Evolutionary conservation across 495 filamentous ascomycete genomes (phyloP).

Genomic region (Neurospora sp.): DNA sequence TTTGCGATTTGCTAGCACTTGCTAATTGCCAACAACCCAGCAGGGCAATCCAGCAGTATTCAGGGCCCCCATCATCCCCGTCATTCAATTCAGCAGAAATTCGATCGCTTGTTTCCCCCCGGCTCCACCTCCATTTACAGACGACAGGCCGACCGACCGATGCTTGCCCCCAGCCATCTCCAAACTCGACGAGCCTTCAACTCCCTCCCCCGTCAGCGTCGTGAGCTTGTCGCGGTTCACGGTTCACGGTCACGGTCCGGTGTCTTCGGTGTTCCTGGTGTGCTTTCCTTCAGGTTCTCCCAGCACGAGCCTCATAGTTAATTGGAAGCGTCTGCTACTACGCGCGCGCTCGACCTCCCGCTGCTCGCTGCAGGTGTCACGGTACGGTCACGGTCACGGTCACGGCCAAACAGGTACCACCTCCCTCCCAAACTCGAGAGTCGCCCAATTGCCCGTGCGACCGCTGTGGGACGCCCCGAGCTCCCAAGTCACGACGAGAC

Average conservation of each 20-base stretch:
- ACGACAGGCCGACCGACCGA: conserved; percentile 10
- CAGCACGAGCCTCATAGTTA: not conserved
- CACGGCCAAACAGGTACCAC: not conserved
- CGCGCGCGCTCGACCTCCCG: not conserved
- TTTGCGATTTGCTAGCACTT: not conserved
- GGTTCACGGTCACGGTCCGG: conserved; percentile 1
- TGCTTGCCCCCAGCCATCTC: conserved; percentile 30
- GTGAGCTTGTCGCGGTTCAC: not conserved
- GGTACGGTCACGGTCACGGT: not conserved
- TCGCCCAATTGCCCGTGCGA: not conserved
- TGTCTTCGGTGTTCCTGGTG: conserved; percentile 2
- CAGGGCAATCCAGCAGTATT: not conserved
- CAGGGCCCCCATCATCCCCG: not conserved
- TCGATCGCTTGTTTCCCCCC: conserved; percentile 14
- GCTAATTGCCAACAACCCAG: not conserved
- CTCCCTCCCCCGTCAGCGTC: conserved; percentile 14
- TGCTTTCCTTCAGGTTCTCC: conserved; percentile 1
- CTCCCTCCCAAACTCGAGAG: not conserved
- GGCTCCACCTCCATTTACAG: conserved; percentile 15
- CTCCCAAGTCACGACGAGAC: not conserved
- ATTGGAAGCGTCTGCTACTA: not conserved
- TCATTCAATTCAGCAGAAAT: conserved; percentile 18
- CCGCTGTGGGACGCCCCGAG: not conserved
- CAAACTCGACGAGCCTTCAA: conserved; percentile 19
- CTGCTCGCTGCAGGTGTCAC: not conserved